phyloP scores from a whole-genome alignment of 2,329 filamentous ascomycete genomes.

The Leptographium procerum region DNA sequence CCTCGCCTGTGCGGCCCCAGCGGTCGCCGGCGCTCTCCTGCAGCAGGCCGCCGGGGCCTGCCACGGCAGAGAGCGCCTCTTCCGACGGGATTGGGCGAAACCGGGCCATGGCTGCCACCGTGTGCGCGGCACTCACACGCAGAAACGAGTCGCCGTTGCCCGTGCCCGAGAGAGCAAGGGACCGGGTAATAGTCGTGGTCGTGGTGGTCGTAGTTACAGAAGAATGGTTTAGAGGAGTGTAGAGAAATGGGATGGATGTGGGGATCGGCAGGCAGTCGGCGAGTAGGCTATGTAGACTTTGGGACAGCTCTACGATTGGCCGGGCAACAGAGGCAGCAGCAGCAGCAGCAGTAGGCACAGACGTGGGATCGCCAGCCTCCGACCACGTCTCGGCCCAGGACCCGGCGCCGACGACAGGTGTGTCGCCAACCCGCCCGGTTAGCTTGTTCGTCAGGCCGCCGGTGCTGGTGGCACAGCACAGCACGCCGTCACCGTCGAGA shows the following conservation, averaged over 20 bases:
- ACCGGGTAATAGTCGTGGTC: conserved; percentile 17
- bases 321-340: conserved; percentile 13
- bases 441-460: conserved; percentile 85
- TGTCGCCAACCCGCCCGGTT: conserved; percentile 76
- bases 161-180: conserved; percentile 59
- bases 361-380: conserved; percentile 30
- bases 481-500: conserved; percentile 60
- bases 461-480: conserved; percentile 57
- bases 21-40: conserved; percentile 62
- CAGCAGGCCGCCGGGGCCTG: conserved; percentile 62
- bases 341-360: conserved; percentile 6
- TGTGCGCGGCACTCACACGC: conserved; percentile 57
- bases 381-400: conserved; percentile 86
- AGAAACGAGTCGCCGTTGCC: conserved; percentile 87
- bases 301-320: conserved; percentile 27
- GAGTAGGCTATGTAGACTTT: conserved; percentile 35
- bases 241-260: conserved; percentile 16
- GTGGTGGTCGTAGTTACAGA: conserved; percentile 17
- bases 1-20: conserved; percentile 65
- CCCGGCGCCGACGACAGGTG: conserved; percentile 69
- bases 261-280: conserved; percentile 49
- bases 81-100: conserved; percentile 44
- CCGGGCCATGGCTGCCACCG: conserved; percentile 59
- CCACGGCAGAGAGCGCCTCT: conserved; percentile 50
- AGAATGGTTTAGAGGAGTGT: conserved; percentile 20